Base-by-base conservation (phyloP, 352 stramenopile species). In the Thraustochytrium striatum region DNA sequence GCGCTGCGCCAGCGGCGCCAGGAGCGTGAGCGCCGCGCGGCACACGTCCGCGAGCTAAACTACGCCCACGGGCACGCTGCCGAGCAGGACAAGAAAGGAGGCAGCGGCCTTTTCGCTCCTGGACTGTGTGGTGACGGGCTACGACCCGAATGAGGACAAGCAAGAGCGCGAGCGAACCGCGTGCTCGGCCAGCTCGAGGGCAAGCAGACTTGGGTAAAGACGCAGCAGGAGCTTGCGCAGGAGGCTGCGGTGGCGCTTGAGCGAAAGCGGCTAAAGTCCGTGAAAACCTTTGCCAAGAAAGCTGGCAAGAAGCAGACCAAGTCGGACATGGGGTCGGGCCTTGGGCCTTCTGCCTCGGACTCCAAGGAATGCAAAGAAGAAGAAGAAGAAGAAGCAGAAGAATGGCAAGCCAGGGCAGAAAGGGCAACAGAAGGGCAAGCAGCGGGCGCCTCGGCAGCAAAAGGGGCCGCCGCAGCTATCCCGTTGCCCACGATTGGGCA, bases 121-220 rank as follows among this genome's bases (percentile, higher is more conserved):
- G 25, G 65, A 58, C 11, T 39, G 41, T 25, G 65, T 75, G 7
- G 65, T 75, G n/a, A 43, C 41, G n/a, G 65, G 65, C n/a, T 30
- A 61, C 35, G 52, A 38, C 36, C 44, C 25, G 3, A 72, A 25
- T n/a, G 30, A 8, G 16, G 65, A 30, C 25, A 32, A 75, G 28
- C 43, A 19, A 30, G 52, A 75, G 50, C 44, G 65, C 8, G 7
- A 75, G 44, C 43, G 16, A 55, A n/a, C n/a, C n/a, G 65, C 21
- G 36, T 75, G 13, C 41, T 75, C 7, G 65, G 65, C 19, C 65
- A 75, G 32, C 52, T 75, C 35, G 0, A 75, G 39, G 65, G 65
- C 21, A 58, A 75, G 39, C 65, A 38, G 2, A 75, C 65, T 3
- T 75, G 65, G 65, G 50, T 30, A n/a, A 75, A 75, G 41, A 75